Evolutionary conservation across 1,284 basidiomycete genomes (phyloP).

Genomic region (Puccinia polysora): DNA sequence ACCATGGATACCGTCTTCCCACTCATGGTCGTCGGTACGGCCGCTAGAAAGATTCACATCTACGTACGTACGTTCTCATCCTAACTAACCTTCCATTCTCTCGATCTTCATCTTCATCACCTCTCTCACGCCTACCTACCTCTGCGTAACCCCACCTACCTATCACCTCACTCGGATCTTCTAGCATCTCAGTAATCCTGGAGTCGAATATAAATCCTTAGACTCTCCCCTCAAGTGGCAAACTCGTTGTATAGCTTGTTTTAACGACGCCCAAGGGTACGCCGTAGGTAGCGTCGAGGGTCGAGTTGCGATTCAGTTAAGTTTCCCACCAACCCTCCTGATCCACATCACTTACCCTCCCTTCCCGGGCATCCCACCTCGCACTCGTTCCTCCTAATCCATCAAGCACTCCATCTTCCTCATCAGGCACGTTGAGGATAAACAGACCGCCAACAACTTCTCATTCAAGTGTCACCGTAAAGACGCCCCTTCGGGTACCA

Average conservation of each 20-base stretch:
- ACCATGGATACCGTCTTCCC: constrained; percentile 76
- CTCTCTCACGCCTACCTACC: not conserved
- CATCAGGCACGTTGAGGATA: constrained; percentile 71
- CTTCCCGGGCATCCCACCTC: no score
- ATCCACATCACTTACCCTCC: not conserved
- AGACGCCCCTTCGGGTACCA: constrained; percentile 55
- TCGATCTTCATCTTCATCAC: constrained; percentile 8
- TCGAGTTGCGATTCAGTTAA: constrained; percentile 89
- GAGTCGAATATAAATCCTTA: constrained; percentile 52
- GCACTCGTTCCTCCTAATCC: no score
- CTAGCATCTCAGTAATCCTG: constrained; percentile 58
- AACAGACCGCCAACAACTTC: constrained; percentile 70
- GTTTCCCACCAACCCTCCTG: not conserved
- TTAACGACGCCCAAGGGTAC: constrained; percentile 74
- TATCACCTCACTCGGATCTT: constrained; percentile 16
- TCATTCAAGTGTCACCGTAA: constrained; percentile 94
- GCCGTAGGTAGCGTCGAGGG: constrained; percentile 93
- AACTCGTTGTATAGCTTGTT: constrained; percentile 81
- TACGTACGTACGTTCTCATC: constrained; percentile 60
- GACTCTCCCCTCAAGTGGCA: constrained; percentile 87
- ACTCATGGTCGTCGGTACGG: constrained; percentile 89
- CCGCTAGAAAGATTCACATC: constrained; percentile 81
- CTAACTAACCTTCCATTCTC: constrained; percentile 57
- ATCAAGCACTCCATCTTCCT: no score
- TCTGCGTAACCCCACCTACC: constrained; percentile 6